Evolutionary conservation across 2,329 filamentous ascomycete species (phyloP), one percentile per base, ranked within the genome.

Genomic region (Claviceps monticola): DNA sequence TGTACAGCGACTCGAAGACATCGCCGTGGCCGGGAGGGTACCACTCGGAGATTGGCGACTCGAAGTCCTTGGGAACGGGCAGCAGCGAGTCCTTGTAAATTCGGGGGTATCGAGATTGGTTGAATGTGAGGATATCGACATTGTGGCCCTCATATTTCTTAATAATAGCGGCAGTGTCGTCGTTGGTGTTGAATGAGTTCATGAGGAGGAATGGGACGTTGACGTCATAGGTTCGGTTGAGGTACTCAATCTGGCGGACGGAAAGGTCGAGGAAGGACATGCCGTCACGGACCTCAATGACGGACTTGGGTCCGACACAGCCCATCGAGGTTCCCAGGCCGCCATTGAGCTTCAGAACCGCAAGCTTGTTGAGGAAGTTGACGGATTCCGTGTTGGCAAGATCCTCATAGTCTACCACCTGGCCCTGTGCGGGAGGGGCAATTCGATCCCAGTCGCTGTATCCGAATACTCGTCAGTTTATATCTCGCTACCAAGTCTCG

Each of bases 71-170:
- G 66, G 93, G 89, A 37, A 91, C 93, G 41, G 93, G 93, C 49
- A 98, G 86, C 51, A 96, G 83, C 45, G 93, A 98, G 75, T 98
- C 93, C 81, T 96, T 97, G 74, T 90, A 83, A 67, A 98, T 88
- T 79, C 93, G 87, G 61, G 93, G 93, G 78, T 97, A 98, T 64
- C 90, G 82, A 58, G 93, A 98, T 76, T 98, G 93, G 80, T 98
- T 98, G 84, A 98, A 98, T 68, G 93, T 97, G 69, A 97, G 79
- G 70, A 98, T 97, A 68, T 98, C 93, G 66, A 98, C 94, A 70
- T 96, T 96, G 82, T 98, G 93, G 58, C 93, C 93, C 76, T 98
- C 91, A 74, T 97, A 98, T 79, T 98, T 98, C 83, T 98, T 98
- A 78, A 98, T 98, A 74, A 98, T 98, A 72, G 88, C 89, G 57